These are phyloP conservation scores for Pelargonium australe DNA, from an alignment of 441 rosid genomes.

Conservation along the genomic window DNA sequence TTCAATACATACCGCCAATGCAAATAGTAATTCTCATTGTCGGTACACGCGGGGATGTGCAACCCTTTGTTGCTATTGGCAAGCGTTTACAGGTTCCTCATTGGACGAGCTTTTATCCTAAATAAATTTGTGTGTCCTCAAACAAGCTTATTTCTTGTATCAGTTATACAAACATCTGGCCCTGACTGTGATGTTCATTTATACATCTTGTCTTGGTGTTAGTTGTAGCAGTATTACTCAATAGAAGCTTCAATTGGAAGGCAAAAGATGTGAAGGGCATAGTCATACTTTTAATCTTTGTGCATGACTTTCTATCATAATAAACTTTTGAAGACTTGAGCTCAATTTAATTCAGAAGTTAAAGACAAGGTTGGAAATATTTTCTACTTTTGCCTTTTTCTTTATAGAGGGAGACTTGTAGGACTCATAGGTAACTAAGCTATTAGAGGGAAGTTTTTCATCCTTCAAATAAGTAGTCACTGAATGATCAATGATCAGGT, in stretches of 20 bases:
- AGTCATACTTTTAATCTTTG: neutral
- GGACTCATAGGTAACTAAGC: neutral
- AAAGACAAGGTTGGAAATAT: neutral
- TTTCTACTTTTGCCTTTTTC: neutral
- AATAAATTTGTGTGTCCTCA: neutral
- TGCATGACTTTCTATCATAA: neutral
- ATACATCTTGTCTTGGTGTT: neutral
- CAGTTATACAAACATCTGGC: neutral
- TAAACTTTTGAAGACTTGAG: neutral
- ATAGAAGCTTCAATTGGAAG: neutral
- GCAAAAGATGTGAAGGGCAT: neutral
- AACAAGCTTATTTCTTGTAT: neutral
- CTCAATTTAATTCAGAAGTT: neutral
- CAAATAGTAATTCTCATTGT: conserved; percentile 93
- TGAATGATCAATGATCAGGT: neutral
- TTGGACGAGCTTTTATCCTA: neutral
- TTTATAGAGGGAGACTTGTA: neutral
- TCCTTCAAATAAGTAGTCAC: neutral
- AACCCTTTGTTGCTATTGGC: conserved; percentile 92
- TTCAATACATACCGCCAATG: conserved; percentile 64
- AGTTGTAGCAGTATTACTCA: neutral
- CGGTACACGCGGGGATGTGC: conserved; percentile 98
- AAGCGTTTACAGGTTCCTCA: conserved; percentile 76
- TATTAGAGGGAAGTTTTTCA: conserved; percentile 1
- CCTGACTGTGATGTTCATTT: neutral